Conservation (phyloP, 1,139 yeast species). For the Nakaseomyces uthaithaninus region DNA sequence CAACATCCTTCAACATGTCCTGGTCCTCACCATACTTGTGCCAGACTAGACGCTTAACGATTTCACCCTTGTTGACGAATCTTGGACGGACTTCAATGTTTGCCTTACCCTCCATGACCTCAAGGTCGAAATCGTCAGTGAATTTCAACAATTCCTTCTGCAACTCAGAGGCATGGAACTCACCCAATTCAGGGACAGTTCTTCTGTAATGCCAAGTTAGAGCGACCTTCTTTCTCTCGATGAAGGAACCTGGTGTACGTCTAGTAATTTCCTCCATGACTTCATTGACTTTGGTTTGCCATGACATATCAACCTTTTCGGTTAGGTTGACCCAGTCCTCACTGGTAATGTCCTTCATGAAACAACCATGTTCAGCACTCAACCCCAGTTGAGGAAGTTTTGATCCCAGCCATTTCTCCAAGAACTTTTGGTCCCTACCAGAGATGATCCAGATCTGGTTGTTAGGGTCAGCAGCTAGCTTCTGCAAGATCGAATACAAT, state of each 20-base stretch:
- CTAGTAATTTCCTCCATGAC: slow-evolving; percentile 71
- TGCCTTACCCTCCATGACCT: slow-evolving; percentile 96
- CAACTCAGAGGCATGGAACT: slow-evolving; percentile 72
- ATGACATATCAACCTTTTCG: slow-evolving; percentile 78
- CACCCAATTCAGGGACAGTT: slow-evolving; percentile 88
- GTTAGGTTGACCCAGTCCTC: slow-evolving; percentile 76
- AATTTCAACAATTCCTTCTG: slow-evolving; percentile 58
- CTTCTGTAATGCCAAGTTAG: slow-evolving; percentile 97
- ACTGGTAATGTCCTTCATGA: slow-evolving; percentile 61
- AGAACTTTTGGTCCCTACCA: slow-evolving; percentile 87
- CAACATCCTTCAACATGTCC: slow-evolving; percentile 30
- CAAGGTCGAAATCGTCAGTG: slow-evolving; percentile 67
- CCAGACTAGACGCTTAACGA: slow-evolving; percentile 70
- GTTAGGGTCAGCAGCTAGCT: slow-evolving; percentile 62
- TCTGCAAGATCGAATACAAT: slow-evolving; percentile 50
- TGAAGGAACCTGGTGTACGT: slow-evolving; percentile 81
- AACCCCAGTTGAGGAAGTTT: slow-evolving; percentile 57
- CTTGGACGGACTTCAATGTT: slow-evolving; percentile 93
- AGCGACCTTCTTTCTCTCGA: slow-evolving; percentile 87
- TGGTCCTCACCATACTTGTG: slow-evolving; percentile 46
- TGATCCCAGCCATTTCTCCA: slow-evolving; percentile 82
- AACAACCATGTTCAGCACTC: slow-evolving; percentile 97
- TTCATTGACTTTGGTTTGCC: slow-evolving; percentile 78
- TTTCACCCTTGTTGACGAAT: slow-evolving; percentile 93
- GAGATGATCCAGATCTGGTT: slow-evolving; percentile 93